Evolutionary conservation across 139 green algal genomes (phyloP).

Genomic region (Chlorokybus atmophyticus): DNA sequence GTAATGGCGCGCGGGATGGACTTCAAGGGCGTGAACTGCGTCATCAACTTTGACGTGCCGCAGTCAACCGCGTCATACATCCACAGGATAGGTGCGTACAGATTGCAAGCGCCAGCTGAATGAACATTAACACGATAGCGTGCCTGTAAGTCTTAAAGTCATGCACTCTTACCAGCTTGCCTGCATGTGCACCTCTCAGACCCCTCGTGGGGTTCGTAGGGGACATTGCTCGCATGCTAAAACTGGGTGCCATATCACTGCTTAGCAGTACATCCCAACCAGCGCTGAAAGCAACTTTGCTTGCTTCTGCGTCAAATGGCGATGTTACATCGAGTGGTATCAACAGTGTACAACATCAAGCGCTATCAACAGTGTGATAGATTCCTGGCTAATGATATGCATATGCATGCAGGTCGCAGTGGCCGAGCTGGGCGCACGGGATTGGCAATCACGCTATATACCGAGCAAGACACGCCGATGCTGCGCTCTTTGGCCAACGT

Average conservation of each 20-base stretch:
- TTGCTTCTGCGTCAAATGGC: no score
- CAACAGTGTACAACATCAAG: not conserved
- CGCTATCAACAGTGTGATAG: not conserved
- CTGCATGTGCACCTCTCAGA: not conserved
- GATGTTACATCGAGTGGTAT: no score
- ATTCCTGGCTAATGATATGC: not conserved
- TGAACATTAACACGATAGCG: not conserved
- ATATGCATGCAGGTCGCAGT: slow-evolving; percentile 17
- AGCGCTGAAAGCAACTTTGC: no score
- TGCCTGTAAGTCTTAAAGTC: no score
- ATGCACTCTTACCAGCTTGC: not conserved
- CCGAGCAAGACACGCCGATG: slow-evolving; percentile 23
- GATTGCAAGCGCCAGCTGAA: not conserved
- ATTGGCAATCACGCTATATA: slow-evolving; percentile 33
- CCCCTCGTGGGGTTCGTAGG: not conserved
- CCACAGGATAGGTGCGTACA: slow-evolving; percentile 45
- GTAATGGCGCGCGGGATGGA: slow-evolving; percentile 79
- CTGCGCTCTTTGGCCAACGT: slow-evolving; percentile 23
- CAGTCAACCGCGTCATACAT: slow-evolving; percentile 72
- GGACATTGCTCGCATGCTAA: not conserved
- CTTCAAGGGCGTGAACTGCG: slow-evolving; percentile 78
- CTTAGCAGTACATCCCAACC: not conserved
- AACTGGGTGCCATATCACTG: not conserved
- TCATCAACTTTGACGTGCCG: slow-evolving; percentile 96
- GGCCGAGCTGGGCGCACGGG: slow-evolving; percentile 26